These are phyloP conservation scores for Tetrapisispora arboricola DNA, from an alignment of 805 yeast species.

Conservation along the genomic window DNA sequence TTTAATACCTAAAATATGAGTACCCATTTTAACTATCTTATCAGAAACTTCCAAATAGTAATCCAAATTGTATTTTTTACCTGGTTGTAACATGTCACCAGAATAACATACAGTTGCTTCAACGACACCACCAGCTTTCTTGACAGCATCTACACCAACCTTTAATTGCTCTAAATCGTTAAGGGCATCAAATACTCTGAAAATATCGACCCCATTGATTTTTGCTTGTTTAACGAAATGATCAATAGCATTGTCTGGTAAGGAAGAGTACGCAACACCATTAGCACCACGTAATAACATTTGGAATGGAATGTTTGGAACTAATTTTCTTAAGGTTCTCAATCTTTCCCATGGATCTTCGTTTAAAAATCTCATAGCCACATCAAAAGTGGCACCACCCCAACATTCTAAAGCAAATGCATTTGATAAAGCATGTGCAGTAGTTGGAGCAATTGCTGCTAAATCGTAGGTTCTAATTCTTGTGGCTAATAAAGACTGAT, in stretches of 20 bases:
- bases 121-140: constrained; percentile 97
- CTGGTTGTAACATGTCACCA: constrained; percentile 95
- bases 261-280: constrained; percentile 95
- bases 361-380: constrained; percentile 93
- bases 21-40: constrained; percentile 83
- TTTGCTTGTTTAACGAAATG: constrained; percentile 93
- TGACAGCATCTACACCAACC: constrained; percentile 97
- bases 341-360: constrained; percentile 99
- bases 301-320: constrained; percentile 98
- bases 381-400: constrained; percentile 99
- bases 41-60: constrained; percentile 80
- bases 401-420: constrained; percentile 97
- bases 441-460: constrained; percentile 83
- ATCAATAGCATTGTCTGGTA: constrained; percentile 98
- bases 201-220: constrained; percentile 92
- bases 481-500: constrained; percentile 93
- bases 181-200: constrained; percentile 95
- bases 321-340: constrained; percentile 74
- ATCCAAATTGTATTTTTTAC: constrained; percentile 89
- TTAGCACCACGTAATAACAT: constrained; percentile 99
- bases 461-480: constrained; percentile 93
- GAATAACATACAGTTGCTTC: constrained; percentile 98
- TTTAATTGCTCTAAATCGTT: constrained; percentile 93
- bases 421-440: constrained; percentile 80
- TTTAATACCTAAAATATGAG: constrained; percentile 93